Base-by-base conservation (phyloP, 2,329 filamentous ascomycete species). In the Bipolaris bicolor region DNA sequence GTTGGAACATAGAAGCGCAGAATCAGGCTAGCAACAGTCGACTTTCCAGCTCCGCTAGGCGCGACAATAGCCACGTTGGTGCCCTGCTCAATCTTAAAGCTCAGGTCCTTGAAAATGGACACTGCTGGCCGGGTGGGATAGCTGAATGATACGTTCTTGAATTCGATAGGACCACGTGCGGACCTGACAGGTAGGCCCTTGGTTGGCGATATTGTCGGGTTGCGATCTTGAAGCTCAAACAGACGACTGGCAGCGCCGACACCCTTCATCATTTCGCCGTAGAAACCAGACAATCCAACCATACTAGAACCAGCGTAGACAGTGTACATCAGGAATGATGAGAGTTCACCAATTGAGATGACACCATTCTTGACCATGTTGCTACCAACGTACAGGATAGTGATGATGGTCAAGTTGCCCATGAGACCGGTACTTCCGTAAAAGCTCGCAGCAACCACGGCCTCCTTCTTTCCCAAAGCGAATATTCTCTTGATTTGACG, bases 251-350 rank as follows among this genome's bases (percentile, higher is more conserved):
- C 95, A 40, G 95, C 95, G 69, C 96, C 95, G 3, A 97, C 94
- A 40, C 96, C 96, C 77, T 99, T 99, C 95, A 99, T 99, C 60
- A 99, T 83, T 75, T 99, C 95, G 0, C 93, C 97, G 78, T 97
- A 99, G 79, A 99, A 99, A 55, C 91, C 92, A 3, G 92, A 97
- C 1, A 99, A 82, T 3, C 95, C 95, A 67, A 98, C 97, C 62
- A 99, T 85, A 77, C 91, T 96, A 47, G 91, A 95, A 16, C 87
- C 87, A 51, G 87, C 87, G 67, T 89, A 98, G 3, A 91, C 94
- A 3, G 93, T 96, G 77, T 98, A 99, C 94, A 99, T 98, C 80
- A 99, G 85, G 78, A 99, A 99, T 0, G 92, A 96, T 1, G 95
- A 96, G 41, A 99, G 80, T 64, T 99, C 94, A 67, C 95, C 95